Evolutionary conservation across 2,329 filamentous ascomycete species (phyloP), one percentile per base, ranked within the genome.

Genomic region (Trichoderma sp.): DNA sequence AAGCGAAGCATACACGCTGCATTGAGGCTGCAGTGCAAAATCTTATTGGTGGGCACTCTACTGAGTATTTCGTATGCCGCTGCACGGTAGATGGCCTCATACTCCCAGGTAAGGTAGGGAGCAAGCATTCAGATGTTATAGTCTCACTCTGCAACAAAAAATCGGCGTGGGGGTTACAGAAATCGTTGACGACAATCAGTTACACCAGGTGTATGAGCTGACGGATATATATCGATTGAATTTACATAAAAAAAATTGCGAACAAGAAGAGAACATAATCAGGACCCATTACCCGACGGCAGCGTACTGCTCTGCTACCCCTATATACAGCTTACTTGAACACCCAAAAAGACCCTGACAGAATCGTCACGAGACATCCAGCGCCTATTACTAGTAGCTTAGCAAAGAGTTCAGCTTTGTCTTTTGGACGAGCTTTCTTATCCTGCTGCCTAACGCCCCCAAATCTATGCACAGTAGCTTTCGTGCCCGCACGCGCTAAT

Each of bases 401-500:
- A 56, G 52, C 52, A 65, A 56, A 37, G 55, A 55, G 52, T 35
- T 52, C 49, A 52, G 31, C 37, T 13, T 49, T 11, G 31, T 24
- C 47, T n/a, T 63, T 21, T 31, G n/a, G 49, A 49, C 21, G 61
- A 33, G 24, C 14, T 27, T 27, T 59, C 55, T 56, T 43, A 65
- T 65, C 53, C 62, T 65, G 62, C 62, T 65, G 62, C 62, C 62
- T 65, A 52, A 33, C 43, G 21, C 47, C 47, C 43, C 47, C 19
- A 49, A 43, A n/a, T 43, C 40, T n/a, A 52, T 19, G 29, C 35
- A 43, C 47, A 29, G 52, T 65, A 37, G 52, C 62, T 57, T 57
- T 37, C 19, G n/a, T 43, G 55, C 35, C 61, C 52, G 27, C 27
- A 40, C n/a, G 35, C 62, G 62, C 62, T 65, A 65, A 40, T 35